Conservation (phyloP, 2,329 filamentous ascomycete genomes). For the Sporothrix mexicana region DNA sequence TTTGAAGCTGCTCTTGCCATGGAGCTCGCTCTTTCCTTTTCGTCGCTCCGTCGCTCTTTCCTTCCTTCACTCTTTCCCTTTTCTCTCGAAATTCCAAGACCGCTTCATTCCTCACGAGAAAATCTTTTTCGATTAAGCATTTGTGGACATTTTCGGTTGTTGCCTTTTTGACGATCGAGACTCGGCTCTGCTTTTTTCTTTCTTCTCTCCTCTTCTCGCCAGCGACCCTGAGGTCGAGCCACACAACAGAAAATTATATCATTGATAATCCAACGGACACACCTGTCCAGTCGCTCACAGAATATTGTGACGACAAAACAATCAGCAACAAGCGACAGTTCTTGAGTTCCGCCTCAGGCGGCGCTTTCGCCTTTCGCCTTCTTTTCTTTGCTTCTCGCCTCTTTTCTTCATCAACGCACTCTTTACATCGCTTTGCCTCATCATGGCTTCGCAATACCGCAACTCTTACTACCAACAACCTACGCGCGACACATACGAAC, state of each 20-base stretch:
- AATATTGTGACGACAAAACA: not conserved
- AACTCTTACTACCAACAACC: constrained; percentile 57
- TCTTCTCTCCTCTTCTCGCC: not conserved
- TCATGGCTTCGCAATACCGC: constrained; percentile 55
- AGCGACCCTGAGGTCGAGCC: not conserved
- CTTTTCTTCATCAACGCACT: not conserved
- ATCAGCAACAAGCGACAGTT: not conserved
- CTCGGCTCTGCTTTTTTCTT: not conserved
- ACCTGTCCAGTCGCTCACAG: too few species aligned
- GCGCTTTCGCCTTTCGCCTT: constrained; percentile 11
- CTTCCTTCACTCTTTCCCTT: constrained; percentile 26
- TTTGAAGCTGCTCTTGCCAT: constrained; percentile 19
- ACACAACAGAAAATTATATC: constrained; percentile 14
- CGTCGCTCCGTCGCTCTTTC: constrained; percentile 14
- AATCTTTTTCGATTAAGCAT: not conserved
- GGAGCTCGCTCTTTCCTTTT: constrained; percentile 26
- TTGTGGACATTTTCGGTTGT: constrained; percentile 6
- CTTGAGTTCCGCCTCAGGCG: constrained; percentile 10
- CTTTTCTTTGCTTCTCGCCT: constrained; percentile 14
- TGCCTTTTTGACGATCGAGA: constrained; percentile 18
- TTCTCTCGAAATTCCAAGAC: constrained; percentile 17
- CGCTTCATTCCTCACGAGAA: constrained; percentile 32
- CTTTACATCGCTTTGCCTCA: not conserved
- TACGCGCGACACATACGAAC: constrained; percentile 51
- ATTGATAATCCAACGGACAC: not conserved